These are phyloP conservation scores for Pseudevernia furfuracea DNA, from an alignment of 495 filamentous ascomycete species.

Conservation along the genomic window DNA sequence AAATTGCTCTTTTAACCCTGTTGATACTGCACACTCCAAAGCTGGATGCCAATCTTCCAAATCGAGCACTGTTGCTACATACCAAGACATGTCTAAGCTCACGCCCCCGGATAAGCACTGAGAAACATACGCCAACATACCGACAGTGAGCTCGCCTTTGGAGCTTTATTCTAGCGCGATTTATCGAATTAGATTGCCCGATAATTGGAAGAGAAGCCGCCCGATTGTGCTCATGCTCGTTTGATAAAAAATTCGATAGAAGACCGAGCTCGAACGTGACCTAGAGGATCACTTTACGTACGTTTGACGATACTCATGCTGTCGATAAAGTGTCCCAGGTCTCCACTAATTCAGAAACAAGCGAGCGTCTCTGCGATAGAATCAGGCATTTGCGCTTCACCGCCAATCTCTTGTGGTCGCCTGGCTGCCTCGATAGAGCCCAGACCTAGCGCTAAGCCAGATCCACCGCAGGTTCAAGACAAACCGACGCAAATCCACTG, in stretches of 20 bases:
- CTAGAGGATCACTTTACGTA: not conserved
- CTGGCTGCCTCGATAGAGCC: slow-evolving; percentile 14
- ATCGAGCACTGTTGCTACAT: not conserved
- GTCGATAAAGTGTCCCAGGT: not conserved
- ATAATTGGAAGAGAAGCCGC: slow-evolving; percentile 5
- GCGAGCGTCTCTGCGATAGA: slow-evolving; percentile 7
- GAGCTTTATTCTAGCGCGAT: slow-evolving; percentile 12
- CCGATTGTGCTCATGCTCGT: not conserved
- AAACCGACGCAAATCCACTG: slow-evolving; percentile 13
- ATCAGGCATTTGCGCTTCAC: slow-evolving; percentile 16
- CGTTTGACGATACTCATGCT: not conserved
- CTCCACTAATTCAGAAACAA: not conserved
- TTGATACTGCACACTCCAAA: not conserved
- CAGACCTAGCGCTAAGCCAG: slow-evolving; percentile 16
- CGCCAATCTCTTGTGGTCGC: slow-evolving; percentile 18
- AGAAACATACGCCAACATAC: slow-evolving; percentile 11
- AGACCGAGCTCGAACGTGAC: not conserved
- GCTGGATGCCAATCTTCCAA: not conserved
- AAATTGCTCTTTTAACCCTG: not conserved
- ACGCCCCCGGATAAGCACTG: slow-evolving; percentile 19
- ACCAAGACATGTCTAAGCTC: slow-evolving; percentile 16
- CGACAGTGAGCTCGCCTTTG: slow-evolving; percentile 12
- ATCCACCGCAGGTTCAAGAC: slow-evolving; percentile 9
- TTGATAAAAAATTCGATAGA: not conserved
- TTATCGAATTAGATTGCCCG: slow-evolving; percentile 12